Base-by-base conservation (phyloP, 2,329 filamentous ascomycete species). In the Endoconidiophora polonica region DNA sequence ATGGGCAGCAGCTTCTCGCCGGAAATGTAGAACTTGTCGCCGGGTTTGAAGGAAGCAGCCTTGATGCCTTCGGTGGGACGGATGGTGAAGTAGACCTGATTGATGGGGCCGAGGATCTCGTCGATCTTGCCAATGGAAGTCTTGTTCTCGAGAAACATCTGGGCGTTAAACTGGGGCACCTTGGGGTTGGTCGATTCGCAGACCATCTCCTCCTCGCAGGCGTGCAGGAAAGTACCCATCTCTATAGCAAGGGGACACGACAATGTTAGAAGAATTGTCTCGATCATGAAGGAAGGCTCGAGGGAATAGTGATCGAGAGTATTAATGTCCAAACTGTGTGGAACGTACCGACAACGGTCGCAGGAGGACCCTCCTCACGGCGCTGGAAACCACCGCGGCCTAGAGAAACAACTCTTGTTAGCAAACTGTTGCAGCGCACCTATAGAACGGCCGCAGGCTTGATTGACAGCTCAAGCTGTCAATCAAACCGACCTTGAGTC, bases 131-230 rank as follows among this genome's bases (percentile, higher is more conserved):
- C 91, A 65, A 98, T 79, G 55, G 83, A 73, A 43, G 84, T 90
- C 82, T 96, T 98, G 74, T 96, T 98, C 76, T 96, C 90, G 61
- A 96, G 82, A 71, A 91, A 98, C 66, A 98, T 94, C 58, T 87
- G 87, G 55, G 91, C 91, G 73, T 95, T 96, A 81, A 98, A 98
- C 72, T 94, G 94, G 55, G 91, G 91, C 56, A 98, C 83, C 71
- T 96, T 96, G 60, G 83, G 72, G 73, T 95, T 96, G 68, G 83
- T 82, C 58, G 85, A 93, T 68, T 87, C 81, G 83, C 90, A 95
- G 59, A 98, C 83, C 76, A 98, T 91, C 68, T 98, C 91, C 65
- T 90, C 90, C 69, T 98, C 91, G 70, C 85, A 90, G 53, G 87
- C 81, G 71, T 98, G 91, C 64, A 95, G 69, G 68, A 96, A 94